Percentiles rank a stretch among this genome's conserved stretches.
These are phyloP conservation scores for Sporothrix humicola DNA, from an alignment of 2,329 filamentous ascomycete genomes.

Conservation along the genomic window DNA sequence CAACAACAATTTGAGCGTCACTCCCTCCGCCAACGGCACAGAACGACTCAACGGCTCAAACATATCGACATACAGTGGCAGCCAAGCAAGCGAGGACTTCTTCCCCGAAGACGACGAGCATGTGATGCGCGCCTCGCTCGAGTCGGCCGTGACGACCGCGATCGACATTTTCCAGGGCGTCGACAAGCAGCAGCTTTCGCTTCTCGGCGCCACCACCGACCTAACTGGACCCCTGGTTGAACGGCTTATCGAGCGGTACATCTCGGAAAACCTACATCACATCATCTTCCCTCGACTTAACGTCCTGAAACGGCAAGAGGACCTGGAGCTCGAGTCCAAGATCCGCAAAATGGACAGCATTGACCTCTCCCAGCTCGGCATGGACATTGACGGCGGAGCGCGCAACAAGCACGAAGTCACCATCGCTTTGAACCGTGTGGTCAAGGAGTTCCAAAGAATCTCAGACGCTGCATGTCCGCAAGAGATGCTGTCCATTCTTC, in stretches of 20 bases:
- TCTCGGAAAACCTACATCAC: constrained; percentile 90
- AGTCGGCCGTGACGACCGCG: constrained; percentile 88
- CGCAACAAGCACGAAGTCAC: constrained; percentile 82
- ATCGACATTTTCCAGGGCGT: constrained; percentile 96
- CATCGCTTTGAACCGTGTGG: constrained; percentile 74
- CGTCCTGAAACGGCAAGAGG: constrained; percentile 77
- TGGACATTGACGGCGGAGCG: constrained; percentile 78
- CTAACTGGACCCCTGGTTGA: constrained; percentile 91
- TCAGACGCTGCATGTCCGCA: constrained; percentile 77
- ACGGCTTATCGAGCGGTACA: constrained; percentile 90
- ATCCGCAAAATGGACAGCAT: constrained; percentile 93
- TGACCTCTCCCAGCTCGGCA: constrained; percentile 92
- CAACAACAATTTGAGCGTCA: not conserved
- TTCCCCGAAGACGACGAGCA: constrained; percentile 91
- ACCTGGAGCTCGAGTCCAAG: constrained; percentile 84
- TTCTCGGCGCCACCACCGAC: constrained; percentile 90
- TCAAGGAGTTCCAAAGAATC: constrained; percentile 90
- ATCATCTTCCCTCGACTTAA: constrained; percentile 84
- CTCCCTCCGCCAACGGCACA: not conserved
- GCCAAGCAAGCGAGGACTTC: constrained; percentile 60
- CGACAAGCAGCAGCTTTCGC: constrained; percentile 91
- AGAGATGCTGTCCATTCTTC: constrained; percentile 82
- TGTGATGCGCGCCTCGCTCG: constrained; percentile 83
- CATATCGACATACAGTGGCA: constrained; percentile 30
- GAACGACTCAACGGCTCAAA: constrained; percentile 24